Conservation (phyloP, 2,329 filamentous ascomycete genomes). For the Fusarium brevicatenulatum region DNA sequence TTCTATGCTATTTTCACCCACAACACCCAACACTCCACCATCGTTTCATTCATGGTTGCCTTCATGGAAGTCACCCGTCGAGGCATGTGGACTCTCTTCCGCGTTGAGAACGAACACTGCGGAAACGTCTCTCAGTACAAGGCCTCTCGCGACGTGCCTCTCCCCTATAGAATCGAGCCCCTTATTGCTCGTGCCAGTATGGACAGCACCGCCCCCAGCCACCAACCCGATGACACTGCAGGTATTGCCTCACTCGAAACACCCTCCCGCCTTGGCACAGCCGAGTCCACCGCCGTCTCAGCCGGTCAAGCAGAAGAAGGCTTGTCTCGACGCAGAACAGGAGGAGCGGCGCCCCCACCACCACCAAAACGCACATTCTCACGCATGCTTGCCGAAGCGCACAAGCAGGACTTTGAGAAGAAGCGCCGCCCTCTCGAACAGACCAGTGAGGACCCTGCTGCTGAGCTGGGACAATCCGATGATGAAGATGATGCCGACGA, state of each 20-base stretch:
- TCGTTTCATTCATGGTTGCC: constrained; percentile 81
- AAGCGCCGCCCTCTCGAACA: constrained; percentile 60
- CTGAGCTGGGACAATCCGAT: constrained; percentile 46
- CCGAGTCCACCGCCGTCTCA: constrained; percentile 33
- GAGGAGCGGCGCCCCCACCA: constrained; percentile 48
- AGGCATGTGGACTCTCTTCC: constrained; percentile 91
- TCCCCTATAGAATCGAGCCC: constrained; percentile 77
- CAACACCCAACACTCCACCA: constrained; percentile 82
- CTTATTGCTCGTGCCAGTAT: constrained; percentile 56
- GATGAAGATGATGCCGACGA: constrained; percentile 49
- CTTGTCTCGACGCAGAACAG: constrained; percentile 47
- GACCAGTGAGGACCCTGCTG: constrained; percentile 36
- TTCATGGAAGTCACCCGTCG: constrained; percentile 84
- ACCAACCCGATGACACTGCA: neutral
- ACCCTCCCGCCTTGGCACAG: constrained; percentile 28
- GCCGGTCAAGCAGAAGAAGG: constrained; percentile 34
- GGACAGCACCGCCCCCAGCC: constrained; percentile 42
- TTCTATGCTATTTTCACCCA: constrained; percentile 88
- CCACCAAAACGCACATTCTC: constrained; percentile 52
- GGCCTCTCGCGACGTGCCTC: constrained; percentile 84
- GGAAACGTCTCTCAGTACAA: constrained; percentile 91
- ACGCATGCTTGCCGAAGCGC: constrained; percentile 81
- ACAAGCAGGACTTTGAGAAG: constrained; percentile 92
- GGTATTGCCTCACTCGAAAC: constrained; percentile 6
- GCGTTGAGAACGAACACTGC: constrained; percentile 98